Evolutionary conservation across 1,284 basidiomycete genomes (phyloP).

Genomic region (Waitea zeae): DNA sequence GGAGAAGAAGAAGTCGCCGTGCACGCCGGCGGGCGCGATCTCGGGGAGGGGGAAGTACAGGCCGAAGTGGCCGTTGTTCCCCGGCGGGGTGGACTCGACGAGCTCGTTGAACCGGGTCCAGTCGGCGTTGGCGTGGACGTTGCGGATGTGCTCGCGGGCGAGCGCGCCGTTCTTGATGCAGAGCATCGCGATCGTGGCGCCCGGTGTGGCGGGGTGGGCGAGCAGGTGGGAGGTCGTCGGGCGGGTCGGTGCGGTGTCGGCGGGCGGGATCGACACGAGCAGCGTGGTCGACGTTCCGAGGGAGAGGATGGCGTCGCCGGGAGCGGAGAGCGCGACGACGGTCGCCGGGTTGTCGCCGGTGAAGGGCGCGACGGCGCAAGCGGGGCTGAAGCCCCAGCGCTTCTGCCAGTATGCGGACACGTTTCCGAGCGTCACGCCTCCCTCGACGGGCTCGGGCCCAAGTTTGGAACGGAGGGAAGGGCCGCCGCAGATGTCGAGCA

Average conservation of each 20-base stretch:
- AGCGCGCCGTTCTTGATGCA: conserved; percentile 79
- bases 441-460: conserved; percentile 64
- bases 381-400: conserved; percentile 63
- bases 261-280: conserved; percentile 56
- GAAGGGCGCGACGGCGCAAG: conserved; percentile 71
- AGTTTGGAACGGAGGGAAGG: conserved; percentile 54
- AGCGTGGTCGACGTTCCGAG: conserved; percentile 88
- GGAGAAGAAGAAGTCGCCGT: conserved; percentile 49
- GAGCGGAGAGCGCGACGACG: conserved; percentile 60
- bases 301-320: conserved; percentile 77
- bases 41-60: conserved; percentile 71
- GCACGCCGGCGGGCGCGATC: conserved; percentile 64
- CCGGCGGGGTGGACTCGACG: conserved; percentile 37
- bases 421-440: conserved; percentile 47
- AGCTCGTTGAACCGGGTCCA: conserved; percentile 65
- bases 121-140: conserved; percentile 40
- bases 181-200: conserved; percentile 59
- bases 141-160: conserved; percentile 65
- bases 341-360: conserved; percentile 90
- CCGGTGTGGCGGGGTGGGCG: conserved; percentile 43
- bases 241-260: conserved; percentile 39
- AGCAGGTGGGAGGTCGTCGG: conserved; percentile 62
- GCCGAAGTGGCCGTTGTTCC: conserved; percentile 43
- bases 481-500: conserved; percentile 47
- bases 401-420: conserved; percentile 59